phyloP scores from a whole-genome alignment of 371 early-diverging fungal genomes.

The Phascolomyces articulosus region DNA sequence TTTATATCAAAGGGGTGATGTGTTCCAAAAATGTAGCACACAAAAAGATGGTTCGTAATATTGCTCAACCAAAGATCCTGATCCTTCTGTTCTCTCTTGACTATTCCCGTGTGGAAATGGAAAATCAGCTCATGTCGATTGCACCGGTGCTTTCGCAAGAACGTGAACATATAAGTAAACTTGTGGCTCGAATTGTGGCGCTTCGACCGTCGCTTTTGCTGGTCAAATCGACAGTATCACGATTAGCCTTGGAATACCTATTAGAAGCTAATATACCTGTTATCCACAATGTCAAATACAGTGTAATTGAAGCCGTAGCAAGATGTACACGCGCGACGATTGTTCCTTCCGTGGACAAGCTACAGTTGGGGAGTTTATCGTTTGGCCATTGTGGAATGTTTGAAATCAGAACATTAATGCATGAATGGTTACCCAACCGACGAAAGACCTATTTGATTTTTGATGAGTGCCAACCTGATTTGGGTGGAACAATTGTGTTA shows the following conservation, averaged over 20 bases:
- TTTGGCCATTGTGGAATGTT: constrained; percentile 86
- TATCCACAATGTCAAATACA: constrained; percentile 84
- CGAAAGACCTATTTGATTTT: constrained; percentile 88
- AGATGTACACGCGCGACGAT: constrained; percentile 87
- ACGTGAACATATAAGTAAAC: constrained; percentile 76
- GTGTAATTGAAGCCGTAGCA: constrained; percentile 82
- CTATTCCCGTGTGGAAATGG: constrained; percentile 81
- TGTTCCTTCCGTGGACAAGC: constrained; percentile 82
- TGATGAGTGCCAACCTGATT: constrained; percentile 80
- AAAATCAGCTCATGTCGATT: constrained; percentile 80
- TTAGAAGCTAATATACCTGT: constrained; percentile 80
- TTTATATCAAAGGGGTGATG: constrained; percentile 86
- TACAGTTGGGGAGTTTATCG: constrained; percentile 67
- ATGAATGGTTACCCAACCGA: constrained; percentile 76
- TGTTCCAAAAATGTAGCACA: constrained; percentile 93
- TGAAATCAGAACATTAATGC: constrained; percentile 78
- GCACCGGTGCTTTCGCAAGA: constrained; percentile 86
- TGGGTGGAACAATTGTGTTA: constrained; percentile 88
- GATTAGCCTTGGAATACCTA: constrained; percentile 84
- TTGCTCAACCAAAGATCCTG: constrained; percentile 79
- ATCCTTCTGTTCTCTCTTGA: constrained; percentile 89
- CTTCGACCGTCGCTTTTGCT: constrained; percentile 83
- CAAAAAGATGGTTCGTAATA: constrained; percentile 78
- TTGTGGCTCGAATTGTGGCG: constrained; percentile 81
- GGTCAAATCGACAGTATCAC: constrained; percentile 81